Percentiles rank a stretch among this genome's conserved stretches.
These are phyloP conservation scores for Lantana camara DNA, from an alignment of 257 asterid genomes.

Conservation along the genomic window DNA sequence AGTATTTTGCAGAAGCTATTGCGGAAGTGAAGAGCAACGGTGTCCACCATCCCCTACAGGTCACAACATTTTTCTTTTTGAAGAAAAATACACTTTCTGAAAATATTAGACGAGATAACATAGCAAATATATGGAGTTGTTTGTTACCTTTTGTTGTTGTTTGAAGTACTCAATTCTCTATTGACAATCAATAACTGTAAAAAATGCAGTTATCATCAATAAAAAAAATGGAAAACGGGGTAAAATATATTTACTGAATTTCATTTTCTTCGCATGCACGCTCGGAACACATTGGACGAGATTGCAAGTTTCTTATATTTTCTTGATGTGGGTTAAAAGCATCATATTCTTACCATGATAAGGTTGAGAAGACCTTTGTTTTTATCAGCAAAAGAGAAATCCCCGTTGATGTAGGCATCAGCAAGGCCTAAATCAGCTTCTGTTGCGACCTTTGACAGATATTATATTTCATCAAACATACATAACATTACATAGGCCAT, in stretches of 20 bases:
- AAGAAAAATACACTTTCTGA: constrained; percentile 8
- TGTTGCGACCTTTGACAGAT: too few species aligned
- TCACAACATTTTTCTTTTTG: neutral
- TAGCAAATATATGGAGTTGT: constrained; percentile 5
- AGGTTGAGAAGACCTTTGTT: constrained; percentile 68
- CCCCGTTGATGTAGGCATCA: constrained; percentile 84
- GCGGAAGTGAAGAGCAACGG: constrained; percentile 73
- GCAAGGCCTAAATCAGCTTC: too few species aligned
- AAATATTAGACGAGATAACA: neutral
- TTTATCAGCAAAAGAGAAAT: constrained; percentile 73
- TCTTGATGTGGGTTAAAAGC: too few species aligned
- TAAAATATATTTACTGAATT: neutral
- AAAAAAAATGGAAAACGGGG: neutral
- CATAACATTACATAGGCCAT: neutral
- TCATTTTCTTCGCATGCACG: neutral
- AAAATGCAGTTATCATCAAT: too few species aligned
- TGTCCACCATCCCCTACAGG: constrained; percentile 91
- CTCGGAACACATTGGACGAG: too few species aligned
- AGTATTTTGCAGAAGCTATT: constrained; percentile 78
- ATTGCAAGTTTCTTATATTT: too few species aligned
- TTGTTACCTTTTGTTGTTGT: constrained; percentile 66
- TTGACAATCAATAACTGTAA: constrained; percentile 74
- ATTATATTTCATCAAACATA: neutral
- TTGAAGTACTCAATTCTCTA: constrained; percentile 61
- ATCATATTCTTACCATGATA: constrained; percentile 75